phyloP scores from a whole-genome alignment of 2,329 filamentous ascomycete species.

The Epichloe sibirici region DNA sequence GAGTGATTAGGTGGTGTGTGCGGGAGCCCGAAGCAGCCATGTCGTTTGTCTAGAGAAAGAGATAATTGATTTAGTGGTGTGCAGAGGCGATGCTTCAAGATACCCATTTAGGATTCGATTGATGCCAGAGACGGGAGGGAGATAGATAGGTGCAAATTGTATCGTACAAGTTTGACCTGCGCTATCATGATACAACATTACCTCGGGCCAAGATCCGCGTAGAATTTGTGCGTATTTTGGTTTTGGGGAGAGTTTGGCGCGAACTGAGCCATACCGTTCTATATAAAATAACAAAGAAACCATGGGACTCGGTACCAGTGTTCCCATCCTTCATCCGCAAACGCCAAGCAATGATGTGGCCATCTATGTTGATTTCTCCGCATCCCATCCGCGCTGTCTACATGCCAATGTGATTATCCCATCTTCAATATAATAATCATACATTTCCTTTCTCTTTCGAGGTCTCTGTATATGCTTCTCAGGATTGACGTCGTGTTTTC shows the following conservation, averaged over 20 bases:
- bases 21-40: background rate
- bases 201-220: too few relatives aligned
- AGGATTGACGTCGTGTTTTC: background rate
- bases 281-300: background rate
- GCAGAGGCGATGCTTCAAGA: too few relatives aligned
- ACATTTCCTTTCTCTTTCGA: background rate
- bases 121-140: too few relatives aligned
- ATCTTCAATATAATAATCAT: background rate
- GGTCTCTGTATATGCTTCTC: background rate
- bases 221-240: background rate
- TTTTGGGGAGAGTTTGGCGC: background rate
- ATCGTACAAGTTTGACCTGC: too few relatives aligned
- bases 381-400: background rate
- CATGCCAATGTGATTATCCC: background rate
- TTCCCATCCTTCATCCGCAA: background rate
- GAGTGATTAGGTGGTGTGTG: constrained; percentile 17
- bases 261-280: background rate
- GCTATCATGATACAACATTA: too few relatives aligned
- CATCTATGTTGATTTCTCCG: background rate
- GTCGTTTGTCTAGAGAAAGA: background rate
- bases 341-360: constrained; percentile 3
- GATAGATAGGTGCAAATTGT: too few relatives aligned
- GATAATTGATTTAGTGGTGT: background rate
- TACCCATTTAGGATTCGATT: too few relatives aligned
- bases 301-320: background rate